Percentiles rank a stretch among this genome's conserved stretches.
Conservation (phyloP, 495 filamentous ascomycete genomes). For the Neurospora discreta region DNA sequence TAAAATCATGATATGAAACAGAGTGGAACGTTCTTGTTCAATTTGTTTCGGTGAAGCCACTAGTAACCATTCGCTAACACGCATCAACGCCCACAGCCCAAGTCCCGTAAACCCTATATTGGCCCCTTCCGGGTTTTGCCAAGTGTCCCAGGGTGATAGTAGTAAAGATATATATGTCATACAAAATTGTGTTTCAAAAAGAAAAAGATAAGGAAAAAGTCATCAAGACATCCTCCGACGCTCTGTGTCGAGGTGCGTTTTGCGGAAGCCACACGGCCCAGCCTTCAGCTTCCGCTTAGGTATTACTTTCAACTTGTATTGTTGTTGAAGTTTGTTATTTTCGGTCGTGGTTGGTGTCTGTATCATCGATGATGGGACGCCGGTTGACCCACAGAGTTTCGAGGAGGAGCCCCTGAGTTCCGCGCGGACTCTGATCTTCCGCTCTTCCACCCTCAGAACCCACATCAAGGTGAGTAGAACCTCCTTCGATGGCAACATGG, state of each 20-base stretch:
- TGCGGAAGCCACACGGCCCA: background rate
- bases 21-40: background rate
- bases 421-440: slow-evolving; percentile 20
- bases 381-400: slow-evolving; percentile 11
- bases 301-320: background rate
- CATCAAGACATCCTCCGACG: background rate
- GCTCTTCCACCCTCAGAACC: slow-evolving; percentile 38
- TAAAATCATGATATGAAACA: background rate
- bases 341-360: slow-evolving; percentile 5
- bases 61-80: background rate
- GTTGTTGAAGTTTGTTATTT: background rate
- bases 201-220: background rate
- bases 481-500: slow-evolving; percentile 39
- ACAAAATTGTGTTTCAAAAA: background rate
- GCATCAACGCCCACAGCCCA: background rate
- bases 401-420: slow-evolving; percentile 8
- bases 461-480: slow-evolving; percentile 41
- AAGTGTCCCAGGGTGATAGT: background rate
- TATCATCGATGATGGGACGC: slow-evolving; percentile 14
- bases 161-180: background rate
- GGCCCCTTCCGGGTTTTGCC: background rate
- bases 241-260: background rate
- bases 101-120: background rate
- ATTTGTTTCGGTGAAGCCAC: background rate
- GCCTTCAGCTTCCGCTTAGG: background rate